Evolutionary conservation across 495 filamentous ascomycete species (phyloP), one percentile per base, ranked within the genome.

Genomic region (Pseudomonodictys pantanalensis): DNA sequence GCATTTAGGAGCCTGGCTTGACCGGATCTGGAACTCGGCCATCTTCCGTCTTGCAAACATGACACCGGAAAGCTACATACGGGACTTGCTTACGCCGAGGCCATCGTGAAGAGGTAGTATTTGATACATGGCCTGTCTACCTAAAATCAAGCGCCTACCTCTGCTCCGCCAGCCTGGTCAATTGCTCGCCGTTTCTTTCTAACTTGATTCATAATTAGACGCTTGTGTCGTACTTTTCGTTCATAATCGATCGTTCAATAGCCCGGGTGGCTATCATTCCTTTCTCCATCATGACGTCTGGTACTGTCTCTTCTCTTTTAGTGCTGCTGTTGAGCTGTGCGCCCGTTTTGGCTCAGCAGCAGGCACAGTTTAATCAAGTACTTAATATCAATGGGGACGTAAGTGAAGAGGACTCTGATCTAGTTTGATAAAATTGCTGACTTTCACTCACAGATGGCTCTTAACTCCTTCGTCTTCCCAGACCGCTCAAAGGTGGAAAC

Each of bases 361-460:
- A 53, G 44, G 53, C 49, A 6, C 51, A 67, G 29, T 69, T 65
- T 50, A 69, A 69, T 51, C 67, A 69, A 61, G 67, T 69, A 47
- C 49, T 65, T 51, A 69, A 69, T 56, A n/a, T 69, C 44, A 69
- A 69, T 62, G 67, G 67, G 49, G 64, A 69, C 60, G 67, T 69
- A 61, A 54, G 66, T 66, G 2, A 5, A 9, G 4, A 1, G 33
- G 15, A 3, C 28, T 45, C 28, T 30, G 1, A 24, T 7, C 24
- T 3, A 28, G 29, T 23, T 11, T 32, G 20, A 47, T 1, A 12
- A 49, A 28, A 44, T n/a, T 15, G 41, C 35, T 52, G 35, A 63
- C 32, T 28, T 1, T 52, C 46, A n/a, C n/a, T n/a, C 22, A 20
- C n/a, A 69, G 67, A 69, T 69, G 67, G 24, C 29, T 15, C 44